Percentiles rank a stretch among this genome's conserved stretches.
phyloP scores from a whole-genome alignment of 225 moss, liverwort and hornwort genomes.

The Straminergon stramineum region DNA sequence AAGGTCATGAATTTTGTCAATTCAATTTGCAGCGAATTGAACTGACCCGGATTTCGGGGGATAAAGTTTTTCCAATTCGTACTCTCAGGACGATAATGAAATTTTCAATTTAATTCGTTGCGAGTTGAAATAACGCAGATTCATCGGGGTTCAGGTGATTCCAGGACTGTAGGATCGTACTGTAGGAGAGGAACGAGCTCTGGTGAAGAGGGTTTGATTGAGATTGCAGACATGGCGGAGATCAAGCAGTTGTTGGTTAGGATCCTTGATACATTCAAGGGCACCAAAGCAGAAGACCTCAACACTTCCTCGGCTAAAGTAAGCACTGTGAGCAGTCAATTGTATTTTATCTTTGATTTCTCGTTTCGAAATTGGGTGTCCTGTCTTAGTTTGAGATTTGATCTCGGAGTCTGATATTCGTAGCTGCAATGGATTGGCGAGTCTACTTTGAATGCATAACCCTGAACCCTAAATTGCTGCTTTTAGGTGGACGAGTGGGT shows the following conservation, averaged over 20 bases:
- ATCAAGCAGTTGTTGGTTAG: neutral
- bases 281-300: neutral
- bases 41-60: too few species aligned
- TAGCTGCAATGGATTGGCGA: neutral
- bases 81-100: too few species aligned
- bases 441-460: neutral
- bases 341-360: neutral
- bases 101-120: too few species aligned
- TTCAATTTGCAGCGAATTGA: too few species aligned
- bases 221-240: conserved; percentile 4
- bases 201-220: neutral
- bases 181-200: too few species aligned
- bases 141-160: too few species aligned
- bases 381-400: neutral
- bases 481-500: conserved; percentile 77
- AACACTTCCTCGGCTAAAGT: neutral
- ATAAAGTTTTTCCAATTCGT: too few species aligned
- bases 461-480: neutral
- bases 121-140: too few species aligned
- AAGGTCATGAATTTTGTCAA: too few species aligned
- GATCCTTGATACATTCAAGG: conserved; percentile 1
- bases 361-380: neutral
- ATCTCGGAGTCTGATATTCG: neutral
- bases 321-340: neutral
- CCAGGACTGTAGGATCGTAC: too few species aligned